A percentile compares a stretch with the other conserved stretches of the same genome.
Evolutionary conservation across 768 basidiomycete genomes (phyloP).

Genomic region (Leccinum olivaceopallidum): DNA sequence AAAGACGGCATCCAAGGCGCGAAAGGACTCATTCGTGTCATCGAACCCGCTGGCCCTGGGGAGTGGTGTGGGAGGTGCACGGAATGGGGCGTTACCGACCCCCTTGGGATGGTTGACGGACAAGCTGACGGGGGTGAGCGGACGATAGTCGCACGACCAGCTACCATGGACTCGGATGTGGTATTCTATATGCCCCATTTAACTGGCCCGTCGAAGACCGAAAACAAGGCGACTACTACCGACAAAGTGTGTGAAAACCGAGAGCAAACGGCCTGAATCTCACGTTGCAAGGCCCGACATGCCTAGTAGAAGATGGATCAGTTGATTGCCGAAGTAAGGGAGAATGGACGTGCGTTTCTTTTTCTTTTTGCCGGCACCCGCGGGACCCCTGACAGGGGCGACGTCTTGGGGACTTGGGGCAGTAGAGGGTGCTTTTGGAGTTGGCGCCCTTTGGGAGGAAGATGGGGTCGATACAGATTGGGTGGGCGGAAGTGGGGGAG

Average conservation of each 20-base stretch:
- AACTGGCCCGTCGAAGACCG: background rate
- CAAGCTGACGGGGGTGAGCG: slow-evolving; percentile 66
- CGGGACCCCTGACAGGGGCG: slow-evolving; percentile 43
- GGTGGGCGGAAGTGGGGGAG: slow-evolving; percentile 23
- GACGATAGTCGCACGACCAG: slow-evolving; percentile 33
- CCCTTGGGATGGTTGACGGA: slow-evolving; percentile 81
- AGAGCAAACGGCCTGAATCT: slow-evolving; percentile 3
- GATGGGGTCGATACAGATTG: slow-evolving; percentile 38
- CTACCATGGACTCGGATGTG: background rate
- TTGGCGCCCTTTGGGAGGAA: slow-evolving; percentile 23
- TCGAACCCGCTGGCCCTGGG: slow-evolving; percentile 82
- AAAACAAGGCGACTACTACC: background rate
- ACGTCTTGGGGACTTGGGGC: slow-evolving; percentile 47
- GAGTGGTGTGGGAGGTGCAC: slow-evolving; percentile 54
- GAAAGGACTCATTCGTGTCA: slow-evolving; percentile 78
- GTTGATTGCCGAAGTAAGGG: background rate
- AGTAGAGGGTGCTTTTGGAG: slow-evolving; percentile 33
- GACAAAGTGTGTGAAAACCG: background rate
- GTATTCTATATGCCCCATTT: slow-evolving; percentile 1
- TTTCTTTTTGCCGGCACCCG: slow-evolving; percentile 68
- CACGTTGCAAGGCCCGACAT: slow-evolving; percentile 26
- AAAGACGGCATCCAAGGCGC: slow-evolving; percentile 64
- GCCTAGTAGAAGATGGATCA: slow-evolving; percentile 21
- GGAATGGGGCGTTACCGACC: slow-evolving; percentile 62
- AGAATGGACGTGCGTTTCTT: slow-evolving; percentile 58